Conservation (phyloP, 768 basidiomycete species). For the Boletus rubropictus region DNA sequence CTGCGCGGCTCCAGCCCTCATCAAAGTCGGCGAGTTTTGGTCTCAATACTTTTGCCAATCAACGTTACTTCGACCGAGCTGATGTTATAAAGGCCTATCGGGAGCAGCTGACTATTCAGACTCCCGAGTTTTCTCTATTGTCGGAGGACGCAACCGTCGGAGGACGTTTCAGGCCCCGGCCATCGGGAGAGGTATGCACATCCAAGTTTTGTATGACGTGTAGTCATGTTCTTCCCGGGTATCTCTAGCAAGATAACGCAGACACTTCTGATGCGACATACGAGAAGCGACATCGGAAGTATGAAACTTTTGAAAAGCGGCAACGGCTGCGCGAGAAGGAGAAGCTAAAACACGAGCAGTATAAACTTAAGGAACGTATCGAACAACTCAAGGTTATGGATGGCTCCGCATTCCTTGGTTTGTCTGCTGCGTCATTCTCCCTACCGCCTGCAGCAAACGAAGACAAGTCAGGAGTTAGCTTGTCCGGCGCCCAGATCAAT, state of each 20-base stretch:
- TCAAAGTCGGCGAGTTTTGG: slow-evolving; percentile 32
- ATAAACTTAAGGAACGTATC: slow-evolving; percentile 84
- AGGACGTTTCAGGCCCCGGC: slow-evolving; percentile 65
- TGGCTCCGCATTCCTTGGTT: slow-evolving; percentile 55
- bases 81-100: slow-evolving; percentile 69
- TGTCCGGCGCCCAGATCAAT: slow-evolving; percentile 35
- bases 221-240: slow-evolving; percentile 6
- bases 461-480: slow-evolving; percentile 24
- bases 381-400: slow-evolving; percentile 79
- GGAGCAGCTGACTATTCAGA: slow-evolving; percentile 69
- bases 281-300: slow-evolving; percentile 78
- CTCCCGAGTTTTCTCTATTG: slow-evolving; percentile 57
- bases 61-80: slow-evolving; percentile 72
- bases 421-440: slow-evolving; percentile 58
- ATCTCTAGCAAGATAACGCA: slow-evolving; percentile 38
- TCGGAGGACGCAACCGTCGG: slow-evolving; percentile 51
- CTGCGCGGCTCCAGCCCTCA: slow-evolving; percentile 43
- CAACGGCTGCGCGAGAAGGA: slow-evolving; percentile 85
- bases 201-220: neutral
- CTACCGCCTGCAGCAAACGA: slow-evolving; percentile 21
- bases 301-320: slow-evolving; percentile 81
- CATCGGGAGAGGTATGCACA: slow-evolving; percentile 61
- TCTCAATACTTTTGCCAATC: slow-evolving; percentile 56
- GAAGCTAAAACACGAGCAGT: slow-evolving; percentile 86
- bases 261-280: slow-evolving; percentile 81